A percentile compares a stretch with the other conserved stretches of the same genome.
phyloP scores from a whole-genome alignment of 2,329 filamentous ascomycete genomes.

The Graphilbum fragrans region DNA sequence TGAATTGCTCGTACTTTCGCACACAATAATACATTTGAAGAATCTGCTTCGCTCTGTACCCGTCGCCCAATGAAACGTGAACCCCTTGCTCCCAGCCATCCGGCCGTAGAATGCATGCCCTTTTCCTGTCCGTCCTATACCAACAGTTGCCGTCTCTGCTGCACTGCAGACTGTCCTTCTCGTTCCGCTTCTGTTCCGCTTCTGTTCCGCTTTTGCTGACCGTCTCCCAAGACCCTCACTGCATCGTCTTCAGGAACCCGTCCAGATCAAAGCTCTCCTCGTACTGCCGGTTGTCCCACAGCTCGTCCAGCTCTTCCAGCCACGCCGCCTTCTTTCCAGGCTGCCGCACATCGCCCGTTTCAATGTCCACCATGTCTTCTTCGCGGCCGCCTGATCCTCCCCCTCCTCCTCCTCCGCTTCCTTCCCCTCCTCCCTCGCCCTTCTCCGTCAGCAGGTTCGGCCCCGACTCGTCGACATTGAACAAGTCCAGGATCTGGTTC shows the following conservation, averaged over 20 bases:
- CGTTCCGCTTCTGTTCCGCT: neutral
- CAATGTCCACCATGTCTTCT: constrained; percentile 85
- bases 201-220: neutral
- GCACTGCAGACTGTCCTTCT: too few species aligned
- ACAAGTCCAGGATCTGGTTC: constrained; percentile 92
- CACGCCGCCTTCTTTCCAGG: constrained; percentile 90
- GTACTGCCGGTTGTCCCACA: constrained; percentile 97
- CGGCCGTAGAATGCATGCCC: too few species aligned
- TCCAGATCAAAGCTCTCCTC: constrained; percentile 96
- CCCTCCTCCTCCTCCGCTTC: constrained; percentile 14
- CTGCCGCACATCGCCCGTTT: constrained; percentile 81
- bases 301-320: constrained; percentile 84
- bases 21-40: too few species aligned
- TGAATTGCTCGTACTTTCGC: neutral
- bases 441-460: constrained; percentile 53
- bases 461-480: constrained; percentile 75
- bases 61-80: too few species aligned
- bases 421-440: constrained; percentile 24
- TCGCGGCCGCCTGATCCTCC: constrained; percentile 36
- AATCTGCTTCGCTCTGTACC: too few species aligned
- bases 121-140: too few species aligned
- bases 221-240: constrained; percentile 23
- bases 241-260: constrained; percentile 91
- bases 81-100: too few species aligned
- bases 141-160: too few species aligned